These are phyloP conservation scores for Suillus subalutaceus DNA, from an alignment of 768 basidiomycete genomes.

Conservation along the genomic window DNA sequence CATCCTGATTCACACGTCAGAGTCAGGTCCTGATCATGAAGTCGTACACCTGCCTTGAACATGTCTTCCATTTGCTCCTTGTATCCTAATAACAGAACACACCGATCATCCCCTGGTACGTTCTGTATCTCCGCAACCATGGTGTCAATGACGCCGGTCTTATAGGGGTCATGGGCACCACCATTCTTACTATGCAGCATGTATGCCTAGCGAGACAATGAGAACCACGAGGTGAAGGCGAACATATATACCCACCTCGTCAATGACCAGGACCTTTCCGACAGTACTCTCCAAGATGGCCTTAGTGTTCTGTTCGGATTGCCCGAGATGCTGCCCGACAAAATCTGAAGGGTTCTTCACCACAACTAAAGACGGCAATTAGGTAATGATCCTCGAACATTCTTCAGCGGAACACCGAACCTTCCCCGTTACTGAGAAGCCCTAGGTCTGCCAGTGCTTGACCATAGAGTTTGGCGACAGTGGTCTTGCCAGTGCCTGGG, in stretches of 20 bases:
- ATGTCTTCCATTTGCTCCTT: conserved; percentile 69
- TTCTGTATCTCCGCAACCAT: conserved; percentile 76
- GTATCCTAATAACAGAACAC: conserved; percentile 68
- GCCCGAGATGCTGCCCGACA: conserved; percentile 56
- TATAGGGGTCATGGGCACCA: conserved; percentile 50
- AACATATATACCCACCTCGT: conserved; percentile 49
- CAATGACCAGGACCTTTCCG: conserved; percentile 72
- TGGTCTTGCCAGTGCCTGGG: conserved; percentile 69
- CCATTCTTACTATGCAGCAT: conserved; percentile 54
- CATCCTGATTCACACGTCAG: conserved; percentile 47
- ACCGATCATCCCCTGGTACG: conserved; percentile 69
- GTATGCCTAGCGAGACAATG: conserved; percentile 52
- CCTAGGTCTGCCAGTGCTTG: conserved; percentile 57
- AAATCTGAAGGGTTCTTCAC: conserved; percentile 73
- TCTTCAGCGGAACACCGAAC: conserved; percentile 32
- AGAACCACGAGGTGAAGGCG: not conserved
- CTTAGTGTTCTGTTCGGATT: conserved; percentile 68
- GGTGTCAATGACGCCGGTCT: conserved; percentile 73
- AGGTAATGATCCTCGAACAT: not conserved
- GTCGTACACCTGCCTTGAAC: conserved; percentile 55
- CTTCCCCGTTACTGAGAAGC: conserved; percentile 66
- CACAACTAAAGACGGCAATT: conserved; percentile 45
- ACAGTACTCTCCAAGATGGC: conserved; percentile 58
- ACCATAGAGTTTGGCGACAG: conserved; percentile 64
- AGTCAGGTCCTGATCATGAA: not conserved